Evolutionary conservation across 129 eudicot genomes (phyloP).

Genomic region (Silybum marianum): DNA sequence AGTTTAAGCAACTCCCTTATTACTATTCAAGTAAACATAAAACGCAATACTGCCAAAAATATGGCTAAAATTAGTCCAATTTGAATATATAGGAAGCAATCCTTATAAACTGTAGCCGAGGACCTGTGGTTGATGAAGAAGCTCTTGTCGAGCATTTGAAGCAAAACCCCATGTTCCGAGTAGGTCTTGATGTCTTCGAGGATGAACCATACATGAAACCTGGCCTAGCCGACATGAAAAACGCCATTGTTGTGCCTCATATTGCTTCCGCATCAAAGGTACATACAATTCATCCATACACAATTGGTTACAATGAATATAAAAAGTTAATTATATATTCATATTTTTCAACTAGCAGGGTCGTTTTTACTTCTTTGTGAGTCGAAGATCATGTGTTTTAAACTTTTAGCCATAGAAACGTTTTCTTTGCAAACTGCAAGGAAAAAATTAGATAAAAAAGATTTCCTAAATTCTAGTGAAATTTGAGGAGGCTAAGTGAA

Average conservation of each 20-base stretch:
- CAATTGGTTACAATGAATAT: not conserved
- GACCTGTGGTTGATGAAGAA: slow-evolving; percentile 93
- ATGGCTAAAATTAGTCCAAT: slow-evolving; percentile 14
- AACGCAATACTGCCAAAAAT: not conserved
- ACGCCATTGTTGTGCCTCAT: slow-evolving; percentile 96
- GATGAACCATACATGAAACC: slow-evolving; percentile 99
- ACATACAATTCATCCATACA: not conserved
- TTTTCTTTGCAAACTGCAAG: not conserved
- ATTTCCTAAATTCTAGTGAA: not conserved
- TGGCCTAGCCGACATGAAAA: slow-evolving; percentile 93
- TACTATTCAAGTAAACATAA: not conserved
- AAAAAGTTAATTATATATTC: not conserved
- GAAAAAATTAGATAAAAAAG: not conserved
- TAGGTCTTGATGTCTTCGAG: slow-evolving; percentile 98
- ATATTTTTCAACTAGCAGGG: not conserved
- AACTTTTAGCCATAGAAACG: not conserved
- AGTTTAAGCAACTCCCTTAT: not conserved
- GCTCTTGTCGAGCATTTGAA: slow-evolving; percentile 95
- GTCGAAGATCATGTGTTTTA: not conserved
- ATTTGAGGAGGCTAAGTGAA: slow-evolving; percentile 1
- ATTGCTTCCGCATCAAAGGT: slow-evolving; percentile 99
- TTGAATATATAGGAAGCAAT: slow-evolving; percentile 71
- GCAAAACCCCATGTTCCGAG: slow-evolving; percentile 95
- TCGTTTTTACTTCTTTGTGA: not conserved
- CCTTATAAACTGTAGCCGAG: slow-evolving; percentile 93